phyloP scores from a whole-genome alignment of 164 flowering plant genomes.

The Protea cynaroides region DNA sequence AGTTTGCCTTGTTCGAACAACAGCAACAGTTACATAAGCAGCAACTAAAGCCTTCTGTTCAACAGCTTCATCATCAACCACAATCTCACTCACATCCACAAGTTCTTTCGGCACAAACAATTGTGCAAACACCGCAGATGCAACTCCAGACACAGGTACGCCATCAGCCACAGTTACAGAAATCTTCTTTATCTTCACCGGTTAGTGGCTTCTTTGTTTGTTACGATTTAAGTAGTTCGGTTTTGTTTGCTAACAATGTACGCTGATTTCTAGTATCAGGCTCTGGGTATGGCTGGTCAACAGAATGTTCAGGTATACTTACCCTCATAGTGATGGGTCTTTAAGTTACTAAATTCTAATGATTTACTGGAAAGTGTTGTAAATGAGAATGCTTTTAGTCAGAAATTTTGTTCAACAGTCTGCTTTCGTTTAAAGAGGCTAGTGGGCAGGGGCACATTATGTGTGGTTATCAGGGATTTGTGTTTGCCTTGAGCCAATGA shows the following conservation, averaged over 20 bases:
- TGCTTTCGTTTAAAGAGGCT: too few species aligned
- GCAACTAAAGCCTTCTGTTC: conserved; percentile 31
- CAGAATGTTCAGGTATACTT: conserved; percentile 44
- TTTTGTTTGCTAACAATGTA: not conserved
- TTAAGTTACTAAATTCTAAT: not conserved
- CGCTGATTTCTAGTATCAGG: conserved; percentile 39
- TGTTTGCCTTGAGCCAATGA: too few species aligned
- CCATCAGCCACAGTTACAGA: conserved; percentile 41
- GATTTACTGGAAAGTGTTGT: too few species aligned
- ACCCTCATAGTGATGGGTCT: not conserved
- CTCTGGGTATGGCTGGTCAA: conserved; percentile 36
- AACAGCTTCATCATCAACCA: conserved; percentile 32
- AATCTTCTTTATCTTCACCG: conserved; percentile 33
- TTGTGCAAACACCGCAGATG: conserved; percentile 41
- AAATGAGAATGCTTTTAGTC: too few species aligned
- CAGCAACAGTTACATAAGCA: conserved; percentile 34
- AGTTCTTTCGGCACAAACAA: conserved; percentile 30
- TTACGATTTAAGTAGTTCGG: not conserved
- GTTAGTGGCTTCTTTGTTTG: conserved; percentile 29
- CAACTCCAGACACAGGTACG: conserved; percentile 44
- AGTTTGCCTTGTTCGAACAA: conserved; percentile 28
- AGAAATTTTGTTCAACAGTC: too few species aligned
- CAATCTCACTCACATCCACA: conserved; percentile 24
- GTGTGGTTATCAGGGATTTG: too few species aligned
- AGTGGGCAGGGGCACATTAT: too few species aligned